Evolutionary conservation across 257 asterid species (phyloP).

Genomic region (Mentha longifolia): DNA sequence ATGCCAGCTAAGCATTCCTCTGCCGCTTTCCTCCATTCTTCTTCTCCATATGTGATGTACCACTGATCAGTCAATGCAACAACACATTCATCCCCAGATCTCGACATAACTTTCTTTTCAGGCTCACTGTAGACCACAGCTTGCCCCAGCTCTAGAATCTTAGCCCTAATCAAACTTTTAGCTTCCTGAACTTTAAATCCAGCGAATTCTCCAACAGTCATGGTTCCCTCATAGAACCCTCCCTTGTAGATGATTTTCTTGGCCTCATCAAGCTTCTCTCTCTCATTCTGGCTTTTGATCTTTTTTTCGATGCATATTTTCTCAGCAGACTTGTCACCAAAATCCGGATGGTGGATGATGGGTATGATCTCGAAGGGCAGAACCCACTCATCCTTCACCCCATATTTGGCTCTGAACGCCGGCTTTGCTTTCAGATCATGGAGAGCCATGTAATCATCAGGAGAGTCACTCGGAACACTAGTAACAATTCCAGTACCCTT

Average conservation of each 20-base stretch:
- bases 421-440: constrained; percentile 83
- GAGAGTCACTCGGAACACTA: constrained; percentile 97
- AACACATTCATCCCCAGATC: constrained; percentile 98
- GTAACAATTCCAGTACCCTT: constrained; percentile 97
- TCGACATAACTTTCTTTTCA: constrained; percentile 90
- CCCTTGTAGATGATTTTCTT: constrained; percentile 89
- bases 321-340: constrained; percentile 93
- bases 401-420: constrained; percentile 80
- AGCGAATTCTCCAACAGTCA: constrained; percentile 77
- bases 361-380: constrained; percentile 89
- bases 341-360: constrained; percentile 86
- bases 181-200: constrained; percentile 92
- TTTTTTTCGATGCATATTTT: constrained; percentile 81
- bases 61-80: constrained; percentile 98
- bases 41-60: constrained; percentile 87
- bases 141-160: constrained; percentile 65
- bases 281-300: constrained; percentile 88
- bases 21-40: constrained; percentile 76
- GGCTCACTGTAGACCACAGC: constrained; percentile 93
- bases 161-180: constrained; percentile 66
- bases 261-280: constrained; percentile 96
- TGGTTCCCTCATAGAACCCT: constrained; percentile 91
- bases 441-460: constrained; percentile 90
- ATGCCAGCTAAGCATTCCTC: constrained; percentile 87
- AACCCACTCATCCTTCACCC: constrained; percentile 94